Percentiles rank a stretch among this genome's conserved stretches.
Evolutionary conservation across 2,329 filamentous ascomycete genomes (phyloP).

Genomic region (Fusarium irregulare): DNA sequence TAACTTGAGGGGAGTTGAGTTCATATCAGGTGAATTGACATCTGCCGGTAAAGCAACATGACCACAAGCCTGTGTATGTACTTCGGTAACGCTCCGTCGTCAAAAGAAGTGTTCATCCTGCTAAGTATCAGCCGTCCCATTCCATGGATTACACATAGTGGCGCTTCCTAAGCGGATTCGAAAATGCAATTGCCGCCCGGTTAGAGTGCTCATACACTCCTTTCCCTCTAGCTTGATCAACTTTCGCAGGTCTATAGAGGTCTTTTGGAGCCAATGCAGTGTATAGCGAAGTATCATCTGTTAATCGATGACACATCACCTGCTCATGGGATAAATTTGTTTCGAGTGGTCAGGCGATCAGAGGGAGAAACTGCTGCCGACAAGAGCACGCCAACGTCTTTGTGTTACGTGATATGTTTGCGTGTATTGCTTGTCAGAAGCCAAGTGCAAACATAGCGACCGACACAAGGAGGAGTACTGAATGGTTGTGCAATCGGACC

Average conservation of each 20-base stretch:
- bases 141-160: not conserved
- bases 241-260: not conserved
- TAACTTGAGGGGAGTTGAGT: not conserved
- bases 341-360: not conserved
- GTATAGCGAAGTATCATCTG: not conserved
- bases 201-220: not conserved
- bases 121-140: not conserved
- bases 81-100: not conserved
- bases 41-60: not conserved
- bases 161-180: not conserved
- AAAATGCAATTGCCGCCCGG: too few relatives aligned
- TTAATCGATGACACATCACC: not conserved
- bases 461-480: not conserved
- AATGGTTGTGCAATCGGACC: slow-evolving; percentile 5
- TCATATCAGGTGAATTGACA: not conserved
- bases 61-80: not conserved
- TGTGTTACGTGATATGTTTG: not conserved
- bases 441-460: not conserved
- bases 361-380: slow-evolving; percentile 1
- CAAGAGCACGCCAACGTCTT: not conserved
- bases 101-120: not conserved
- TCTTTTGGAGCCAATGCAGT: not conserved
- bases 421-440: not conserved
- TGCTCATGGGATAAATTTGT: not conserved
- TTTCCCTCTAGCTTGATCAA: too few relatives aligned